A percentile compares a stretch with the other conserved stretches of the same genome.
These are phyloP conservation scores for Suillus tomentosus DNA, from an alignment of 768 basidiomycete genomes.

Conservation along the genomic window DNA sequence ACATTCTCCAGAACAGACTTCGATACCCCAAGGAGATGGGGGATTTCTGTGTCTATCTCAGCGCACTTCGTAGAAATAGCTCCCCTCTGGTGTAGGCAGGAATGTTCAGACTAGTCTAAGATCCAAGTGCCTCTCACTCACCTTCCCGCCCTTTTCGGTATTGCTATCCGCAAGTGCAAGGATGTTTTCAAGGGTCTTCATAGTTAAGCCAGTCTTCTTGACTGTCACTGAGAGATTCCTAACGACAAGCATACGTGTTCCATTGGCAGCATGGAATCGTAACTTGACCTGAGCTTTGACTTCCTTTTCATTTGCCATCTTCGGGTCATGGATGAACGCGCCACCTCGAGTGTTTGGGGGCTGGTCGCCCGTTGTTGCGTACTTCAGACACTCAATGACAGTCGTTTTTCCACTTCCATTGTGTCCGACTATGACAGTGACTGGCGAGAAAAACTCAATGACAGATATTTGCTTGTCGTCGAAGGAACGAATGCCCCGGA, in stretches of 20 bases:
- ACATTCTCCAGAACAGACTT: conserved; percentile 99
- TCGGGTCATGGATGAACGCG: conserved; percentile 98
- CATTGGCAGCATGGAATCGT: conserved; percentile 87
- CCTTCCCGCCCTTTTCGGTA: conserved; percentile 74
- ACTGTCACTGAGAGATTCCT: conserved; percentile 90
- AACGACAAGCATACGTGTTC: conserved; percentile 86
- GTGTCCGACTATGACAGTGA: conserved; percentile 98
- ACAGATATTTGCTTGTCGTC: conserved; percentile 93
- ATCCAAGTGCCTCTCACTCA: conserved; percentile 35
- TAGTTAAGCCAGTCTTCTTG: conserved; percentile 91
- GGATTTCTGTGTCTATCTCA: conserved; percentile 94
- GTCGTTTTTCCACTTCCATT: conserved; percentile 99
- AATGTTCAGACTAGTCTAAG: neutral
- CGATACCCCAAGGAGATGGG: conserved; percentile 90
- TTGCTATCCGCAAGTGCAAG: conserved; percentile 71
- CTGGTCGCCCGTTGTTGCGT: conserved; percentile 97
- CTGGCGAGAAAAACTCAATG: conserved; percentile 96
- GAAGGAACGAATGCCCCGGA: conserved; percentile 92
- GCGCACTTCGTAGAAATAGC: conserved; percentile 97
- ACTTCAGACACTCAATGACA: conserved; percentile 99
- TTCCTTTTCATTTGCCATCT: conserved; percentile 99
- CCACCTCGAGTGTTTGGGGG: conserved; percentile 97
- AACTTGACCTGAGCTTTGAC: conserved; percentile 98
- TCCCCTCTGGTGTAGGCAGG: conserved; percentile 54
- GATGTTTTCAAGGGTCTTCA: conserved; percentile 97